A percentile compares a stretch with the other conserved stretches of the same genome.
These are phyloP conservation scores for Apiospora hydei DNA, from an alignment of 2,329 filamentous ascomycete species.

Conservation along the genomic window DNA sequence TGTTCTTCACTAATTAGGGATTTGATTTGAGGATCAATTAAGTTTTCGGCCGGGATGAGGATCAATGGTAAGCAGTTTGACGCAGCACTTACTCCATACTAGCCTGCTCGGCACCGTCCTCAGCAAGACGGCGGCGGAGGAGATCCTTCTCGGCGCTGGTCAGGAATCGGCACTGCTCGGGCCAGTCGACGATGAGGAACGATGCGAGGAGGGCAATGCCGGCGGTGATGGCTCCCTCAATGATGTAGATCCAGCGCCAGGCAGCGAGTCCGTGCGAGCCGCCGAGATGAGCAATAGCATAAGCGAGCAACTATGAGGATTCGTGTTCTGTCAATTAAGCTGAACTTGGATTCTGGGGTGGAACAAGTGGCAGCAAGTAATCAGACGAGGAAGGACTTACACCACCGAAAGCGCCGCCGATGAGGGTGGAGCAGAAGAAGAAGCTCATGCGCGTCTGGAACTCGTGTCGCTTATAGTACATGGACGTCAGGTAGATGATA, in stretches of 20 bases:
- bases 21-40: too few relatives aligned
- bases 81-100: conserved; percentile 37
- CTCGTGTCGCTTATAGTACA: conserved; percentile 58
- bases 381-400: conserved; percentile 32
- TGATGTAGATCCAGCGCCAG: conserved; percentile 57
- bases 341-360: neutral
- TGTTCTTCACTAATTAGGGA: neutral
- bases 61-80: neutral
- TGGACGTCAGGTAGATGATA: conserved; percentile 54
- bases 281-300: conserved; percentile 53
- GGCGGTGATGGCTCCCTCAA: conserved; percentile 51
- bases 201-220: conserved; percentile 41
- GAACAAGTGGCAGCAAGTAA: neutral
- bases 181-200: conserved; percentile 59
- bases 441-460: conserved; percentile 54
- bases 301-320: conserved; percentile 50
- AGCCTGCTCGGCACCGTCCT: conserved; percentile 37
- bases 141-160: conserved; percentile 48
- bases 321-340: neutral
- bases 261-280: conserved; percentile 50
- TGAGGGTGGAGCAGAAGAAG: conserved; percentile 51
- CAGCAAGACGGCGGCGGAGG: conserved; percentile 41
- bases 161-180: conserved; percentile 55
- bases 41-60: neutral
- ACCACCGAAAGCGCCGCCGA: conserved; percentile 53